Conservation (phyloP, 2,329 filamentous ascomycete species). For the Meredithiella fracta region DNA sequence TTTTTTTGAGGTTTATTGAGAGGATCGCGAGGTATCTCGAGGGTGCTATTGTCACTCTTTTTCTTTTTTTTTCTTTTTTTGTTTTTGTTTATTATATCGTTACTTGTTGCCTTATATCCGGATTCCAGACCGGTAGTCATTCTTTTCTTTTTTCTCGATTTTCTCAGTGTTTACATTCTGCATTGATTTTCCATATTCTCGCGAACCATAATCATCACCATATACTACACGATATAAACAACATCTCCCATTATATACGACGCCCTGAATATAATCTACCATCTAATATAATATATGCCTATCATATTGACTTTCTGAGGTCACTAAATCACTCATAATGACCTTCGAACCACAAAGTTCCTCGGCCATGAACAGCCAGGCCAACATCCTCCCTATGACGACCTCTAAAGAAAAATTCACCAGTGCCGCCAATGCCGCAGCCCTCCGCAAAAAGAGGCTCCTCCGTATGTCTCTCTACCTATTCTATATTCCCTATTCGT, state of each 20-base stretch:
- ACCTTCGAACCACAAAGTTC: neutral
- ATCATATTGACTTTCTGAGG: neutral
- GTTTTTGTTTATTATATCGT: too few relatives aligned
- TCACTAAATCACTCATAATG: neutral
- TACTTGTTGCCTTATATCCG: too few relatives aligned
- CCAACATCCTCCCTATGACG: neutral
- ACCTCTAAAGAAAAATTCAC: neutral
- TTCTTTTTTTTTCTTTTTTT: too few relatives aligned
- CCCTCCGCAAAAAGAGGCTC: neutral
- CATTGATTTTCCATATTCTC: too few relatives aligned
- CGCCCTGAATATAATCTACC: neutral
- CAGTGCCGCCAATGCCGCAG: neutral
- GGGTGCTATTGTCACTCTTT: too few relatives aligned
- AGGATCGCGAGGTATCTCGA: too few relatives aligned
- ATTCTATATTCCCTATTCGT: neutral
- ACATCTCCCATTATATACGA: neutral
- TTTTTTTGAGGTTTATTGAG: too few relatives aligned
- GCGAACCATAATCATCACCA: too few relatives aligned
- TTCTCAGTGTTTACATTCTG: neutral
- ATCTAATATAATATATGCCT: too few relatives aligned
- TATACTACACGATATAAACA: neutral
- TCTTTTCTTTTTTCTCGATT: neutral
- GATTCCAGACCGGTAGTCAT: neutral
- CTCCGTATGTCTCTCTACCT: neutral
- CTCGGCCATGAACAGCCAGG: conserved; percentile 7